Conservation (phyloP, 192 early-diverging fungal species). For the Coemansia sp. region DNA sequence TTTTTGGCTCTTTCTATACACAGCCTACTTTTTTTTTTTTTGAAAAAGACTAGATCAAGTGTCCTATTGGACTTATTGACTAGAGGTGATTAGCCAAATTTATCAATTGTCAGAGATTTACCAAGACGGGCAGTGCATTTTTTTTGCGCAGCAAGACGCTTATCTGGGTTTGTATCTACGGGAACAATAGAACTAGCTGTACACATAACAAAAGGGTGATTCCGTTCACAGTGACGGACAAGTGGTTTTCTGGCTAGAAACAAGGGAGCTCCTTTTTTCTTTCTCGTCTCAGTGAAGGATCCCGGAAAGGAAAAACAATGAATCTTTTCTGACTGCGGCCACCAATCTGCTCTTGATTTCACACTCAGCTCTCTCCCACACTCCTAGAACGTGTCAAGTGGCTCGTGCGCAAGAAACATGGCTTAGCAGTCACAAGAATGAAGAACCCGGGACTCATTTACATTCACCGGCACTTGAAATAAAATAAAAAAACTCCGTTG, state of each 20-base stretch:
- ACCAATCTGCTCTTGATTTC: background rate
- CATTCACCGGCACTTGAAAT: background rate
- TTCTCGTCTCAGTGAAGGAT: background rate
- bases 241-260: background rate
- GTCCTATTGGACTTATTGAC: background rate
- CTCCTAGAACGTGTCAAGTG: background rate
- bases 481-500: background rate
- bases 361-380: background rate
- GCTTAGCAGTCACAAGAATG: constrained; percentile 11
- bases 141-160: background rate
- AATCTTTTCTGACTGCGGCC: constrained; percentile 6
- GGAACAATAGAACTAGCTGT: background rate
- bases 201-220: background rate
- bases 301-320: background rate
- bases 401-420: constrained; percentile 6
- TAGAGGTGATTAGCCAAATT: constrained; percentile 3
- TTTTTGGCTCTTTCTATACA: background rate
- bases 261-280: background rate
- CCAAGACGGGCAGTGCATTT: background rate
- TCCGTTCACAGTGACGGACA: constrained; percentile 4
- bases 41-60: background rate
- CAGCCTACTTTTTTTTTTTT: background rate
- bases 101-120: background rate
- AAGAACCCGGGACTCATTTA: background rate
- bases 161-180: background rate